Conservation (phyloP, 768 basidiomycete genomes). For the Serendipita vermifera region DNA sequence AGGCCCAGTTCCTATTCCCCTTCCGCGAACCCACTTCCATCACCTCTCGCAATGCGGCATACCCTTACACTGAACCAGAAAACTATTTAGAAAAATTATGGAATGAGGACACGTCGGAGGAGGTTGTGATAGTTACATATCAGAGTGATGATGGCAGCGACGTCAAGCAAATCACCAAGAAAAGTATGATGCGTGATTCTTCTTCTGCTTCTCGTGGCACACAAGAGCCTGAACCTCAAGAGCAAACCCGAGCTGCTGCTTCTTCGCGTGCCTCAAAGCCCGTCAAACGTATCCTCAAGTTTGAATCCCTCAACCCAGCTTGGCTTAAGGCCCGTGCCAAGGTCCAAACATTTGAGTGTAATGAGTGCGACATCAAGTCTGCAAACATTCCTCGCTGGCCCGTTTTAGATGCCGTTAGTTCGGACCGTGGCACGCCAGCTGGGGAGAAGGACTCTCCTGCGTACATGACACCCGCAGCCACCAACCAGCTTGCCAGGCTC, state of each 20-base stretch:
- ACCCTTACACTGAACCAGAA: slow-evolving; percentile 6
- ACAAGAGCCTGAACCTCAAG: not conserved
- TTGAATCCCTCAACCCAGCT: not conserved
- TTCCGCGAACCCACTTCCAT: not conserved
- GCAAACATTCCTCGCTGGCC: not conserved
- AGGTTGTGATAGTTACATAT: slow-evolving; percentile 1
- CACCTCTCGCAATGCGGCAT: not conserved
- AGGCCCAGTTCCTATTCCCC: not conserved
- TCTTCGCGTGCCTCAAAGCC: too few species aligned
- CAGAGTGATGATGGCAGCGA: slow-evolving; percentile 1
- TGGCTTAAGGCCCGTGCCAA: not conserved
- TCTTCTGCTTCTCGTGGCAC: too few species aligned
- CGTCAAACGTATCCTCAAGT: not conserved
- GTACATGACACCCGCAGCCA: not conserved
- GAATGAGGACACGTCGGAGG: not conserved
- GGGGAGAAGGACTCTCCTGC: not conserved
- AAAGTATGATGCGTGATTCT: slow-evolving; percentile 7
- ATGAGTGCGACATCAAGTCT: not conserved
- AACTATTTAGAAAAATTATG: not conserved
- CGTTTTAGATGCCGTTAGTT: too few species aligned
- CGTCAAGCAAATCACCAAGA: slow-evolving; percentile 1
- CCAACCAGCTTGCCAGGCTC: not conserved
- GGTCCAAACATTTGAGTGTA: not conserved
- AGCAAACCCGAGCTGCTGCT: too few species aligned
- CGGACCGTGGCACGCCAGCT: not conserved